phyloP scores from a whole-genome alignment of 2,329 filamentous ascomycete species.

The Ceratocystis colombiana region DNA sequence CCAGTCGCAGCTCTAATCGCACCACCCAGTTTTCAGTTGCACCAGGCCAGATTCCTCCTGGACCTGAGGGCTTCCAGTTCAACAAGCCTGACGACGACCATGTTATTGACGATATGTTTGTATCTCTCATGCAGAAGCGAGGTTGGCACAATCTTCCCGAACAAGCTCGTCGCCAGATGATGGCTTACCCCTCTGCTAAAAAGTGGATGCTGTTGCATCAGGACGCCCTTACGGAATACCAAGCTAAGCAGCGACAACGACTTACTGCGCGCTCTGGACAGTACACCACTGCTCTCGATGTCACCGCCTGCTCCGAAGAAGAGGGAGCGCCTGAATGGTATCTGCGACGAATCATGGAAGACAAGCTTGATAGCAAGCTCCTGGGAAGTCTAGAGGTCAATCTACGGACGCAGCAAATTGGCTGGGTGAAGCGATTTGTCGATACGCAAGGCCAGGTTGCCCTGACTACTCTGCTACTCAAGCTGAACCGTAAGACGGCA shows the following conservation, averaged over 20 bases:
- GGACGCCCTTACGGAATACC: slow-evolving; percentile 83
- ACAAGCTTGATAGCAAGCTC: slow-evolving; percentile 82
- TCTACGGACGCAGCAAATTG: slow-evolving; percentile 88
- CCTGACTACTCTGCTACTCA: slow-evolving; percentile 82
- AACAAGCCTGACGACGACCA: slow-evolving; percentile 68
- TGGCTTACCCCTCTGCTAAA: slow-evolving; percentile 84
- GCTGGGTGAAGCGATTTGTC: slow-evolving; percentile 93
- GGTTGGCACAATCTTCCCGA: slow-evolving; percentile 96
- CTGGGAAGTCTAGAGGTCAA: slow-evolving; percentile 90
- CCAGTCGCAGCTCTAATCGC: slow-evolving; percentile 49
- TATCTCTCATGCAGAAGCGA: slow-evolving; percentile 90
- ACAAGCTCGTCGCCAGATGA: slow-evolving; percentile 88
- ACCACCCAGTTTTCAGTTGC: slow-evolving; percentile 45
- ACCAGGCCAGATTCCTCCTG: slow-evolving; percentile 43
- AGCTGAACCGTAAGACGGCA: slow-evolving; percentile 81
- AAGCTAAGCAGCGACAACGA: slow-evolving; percentile 84
- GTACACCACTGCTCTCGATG: slow-evolving; percentile 52
- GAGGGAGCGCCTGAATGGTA: slow-evolving; percentile 98
- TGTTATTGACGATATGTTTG: slow-evolving; percentile 81
- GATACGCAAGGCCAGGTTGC: slow-evolving; percentile 96
- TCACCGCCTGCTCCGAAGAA: slow-evolving; percentile 74
- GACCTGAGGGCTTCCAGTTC: slow-evolving; percentile 48
- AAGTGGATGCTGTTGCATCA: slow-evolving; percentile 98
- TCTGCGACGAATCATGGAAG: slow-evolving; percentile 92
- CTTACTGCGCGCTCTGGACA: slow-evolving; percentile 63